A percentile compares a stretch with the other conserved stretches of the same genome.
Evolutionary conservation across 2,329 filamentous ascomycete species (phyloP).

Genomic region (Fusarium devonianum): DNA sequence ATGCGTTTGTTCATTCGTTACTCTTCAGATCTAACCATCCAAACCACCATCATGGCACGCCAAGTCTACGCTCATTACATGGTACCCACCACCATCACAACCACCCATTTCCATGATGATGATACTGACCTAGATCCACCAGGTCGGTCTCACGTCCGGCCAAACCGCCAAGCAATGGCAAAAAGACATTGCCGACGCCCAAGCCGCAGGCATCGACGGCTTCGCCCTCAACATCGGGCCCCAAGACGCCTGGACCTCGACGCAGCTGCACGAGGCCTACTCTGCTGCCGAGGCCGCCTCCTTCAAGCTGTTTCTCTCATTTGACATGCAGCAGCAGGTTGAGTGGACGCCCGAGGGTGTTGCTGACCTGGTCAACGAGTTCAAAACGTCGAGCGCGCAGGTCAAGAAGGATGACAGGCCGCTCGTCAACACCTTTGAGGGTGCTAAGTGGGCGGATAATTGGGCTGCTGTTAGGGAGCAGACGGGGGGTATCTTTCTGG

Average conservation of each 20-base stretch:
- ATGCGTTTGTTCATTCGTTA: background rate
- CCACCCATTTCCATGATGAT: background rate
- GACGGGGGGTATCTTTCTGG: constrained; percentile 48
- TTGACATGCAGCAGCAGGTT: constrained; percentile 47
- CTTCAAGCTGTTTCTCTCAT: constrained; percentile 52
- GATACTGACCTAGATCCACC: constrained; percentile 2
- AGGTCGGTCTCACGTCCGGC: constrained; percentile 44
- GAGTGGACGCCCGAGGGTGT: constrained; percentile 41
- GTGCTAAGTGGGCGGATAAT: constrained; percentile 49
- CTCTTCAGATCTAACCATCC: background rate
- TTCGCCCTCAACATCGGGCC: constrained; percentile 53
- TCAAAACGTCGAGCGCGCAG: constrained; percentile 39
- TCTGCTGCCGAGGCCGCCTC: constrained; percentile 33
- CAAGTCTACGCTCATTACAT: constrained; percentile 45
- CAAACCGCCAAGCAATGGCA: constrained; percentile 44
- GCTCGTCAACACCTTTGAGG: constrained; percentile 62
- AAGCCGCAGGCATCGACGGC: constrained; percentile 50
- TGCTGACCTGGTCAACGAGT: constrained; percentile 37
- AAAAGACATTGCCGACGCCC: constrained; percentile 46
- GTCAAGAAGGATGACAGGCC: constrained; percentile 44
- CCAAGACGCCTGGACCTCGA: constrained; percentile 43
- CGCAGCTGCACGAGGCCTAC: constrained; percentile 44
- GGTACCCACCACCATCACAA: constrained; percentile 23
- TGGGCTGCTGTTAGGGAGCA: constrained; percentile 52
- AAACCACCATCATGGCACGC: constrained; percentile 28